phyloP scores from a whole-genome alignment of 2,329 filamentous ascomycete genomes.

The Microdochium paspali region DNA sequence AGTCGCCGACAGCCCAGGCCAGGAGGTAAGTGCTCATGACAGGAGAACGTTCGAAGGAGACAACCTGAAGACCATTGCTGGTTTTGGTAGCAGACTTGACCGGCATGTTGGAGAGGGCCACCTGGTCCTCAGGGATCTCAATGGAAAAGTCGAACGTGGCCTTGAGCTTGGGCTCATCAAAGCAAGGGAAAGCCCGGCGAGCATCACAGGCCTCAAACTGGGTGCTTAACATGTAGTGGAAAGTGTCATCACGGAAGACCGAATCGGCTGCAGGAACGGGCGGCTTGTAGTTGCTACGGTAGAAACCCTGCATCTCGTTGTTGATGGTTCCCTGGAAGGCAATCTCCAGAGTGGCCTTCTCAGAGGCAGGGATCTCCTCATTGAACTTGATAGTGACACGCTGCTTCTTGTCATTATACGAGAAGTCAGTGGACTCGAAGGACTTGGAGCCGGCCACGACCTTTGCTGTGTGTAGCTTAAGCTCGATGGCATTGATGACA shows the following conservation, averaged over 20 bases:
- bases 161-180: constrained; percentile 96
- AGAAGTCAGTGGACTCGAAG: constrained; percentile 56
- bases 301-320: constrained; percentile 88
- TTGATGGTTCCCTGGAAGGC: constrained; percentile 77
- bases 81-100: constrained; percentile 58
- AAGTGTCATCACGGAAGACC: constrained; percentile 63
- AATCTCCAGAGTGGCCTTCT: constrained; percentile 58
- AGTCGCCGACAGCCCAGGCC: constrained; percentile 93
- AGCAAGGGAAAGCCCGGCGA: constrained; percentile 90
- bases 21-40: constrained; percentile 88
- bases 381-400: constrained; percentile 71
- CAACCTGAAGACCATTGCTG: constrained; percentile 57
- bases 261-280: constrained; percentile 60
- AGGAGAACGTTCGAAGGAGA: constrained; percentile 76
- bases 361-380: constrained; percentile 57
- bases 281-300: constrained; percentile 89
- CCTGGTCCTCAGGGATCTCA: constrained; percentile 80
- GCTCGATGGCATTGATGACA: constrained; percentile 74
- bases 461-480: constrained; percentile 62
- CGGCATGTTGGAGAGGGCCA: constrained; percentile 93
- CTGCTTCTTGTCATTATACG: constrained; percentile 77
- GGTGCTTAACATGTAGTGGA: constrained; percentile 77
- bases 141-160: constrained; percentile 91
- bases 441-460: constrained; percentile 49
- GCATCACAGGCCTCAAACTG: constrained; percentile 98